These are phyloP conservation scores for Fusarium ambrosium DNA, from an alignment of 2,329 filamentous ascomycete genomes.

Conservation along the genomic window DNA sequence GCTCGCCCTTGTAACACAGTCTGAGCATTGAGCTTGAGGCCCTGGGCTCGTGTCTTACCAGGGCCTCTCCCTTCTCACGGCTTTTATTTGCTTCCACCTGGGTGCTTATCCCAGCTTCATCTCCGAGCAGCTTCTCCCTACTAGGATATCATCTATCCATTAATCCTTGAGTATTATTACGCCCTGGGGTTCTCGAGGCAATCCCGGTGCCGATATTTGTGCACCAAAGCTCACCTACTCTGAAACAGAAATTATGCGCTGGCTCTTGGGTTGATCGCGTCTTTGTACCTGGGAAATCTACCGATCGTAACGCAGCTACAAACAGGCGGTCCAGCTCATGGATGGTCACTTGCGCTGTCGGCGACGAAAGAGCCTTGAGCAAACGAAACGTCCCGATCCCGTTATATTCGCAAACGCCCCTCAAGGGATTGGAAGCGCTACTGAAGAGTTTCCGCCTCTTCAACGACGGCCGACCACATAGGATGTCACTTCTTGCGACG, in stretches of 20 bases:
- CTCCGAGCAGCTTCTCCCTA: background rate
- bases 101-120: background rate
- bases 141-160: background rate
- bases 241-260: background rate
- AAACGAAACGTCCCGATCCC: constrained; percentile 1
- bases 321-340: background rate
- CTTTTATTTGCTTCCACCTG: constrained; percentile 9
- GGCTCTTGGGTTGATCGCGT: background rate
- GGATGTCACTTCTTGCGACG: constrained; percentile 1
- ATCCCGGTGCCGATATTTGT: background rate
- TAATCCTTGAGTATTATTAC: background rate
- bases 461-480: background rate
- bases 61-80: background rate
- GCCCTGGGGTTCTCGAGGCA: background rate
- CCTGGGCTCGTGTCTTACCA: constrained; percentile 7
- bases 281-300: background rate
- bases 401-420: background rate
- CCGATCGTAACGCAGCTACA: background rate
- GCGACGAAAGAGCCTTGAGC: background rate
- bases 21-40: background rate
- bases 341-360: background rate
- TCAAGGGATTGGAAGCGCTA: background rate
- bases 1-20: constrained; percentile 5
- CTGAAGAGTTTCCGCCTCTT: background rate
- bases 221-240: background rate